Conservation (phyloP, 441 rosid species). For the Erodium trifolium region DNA sequence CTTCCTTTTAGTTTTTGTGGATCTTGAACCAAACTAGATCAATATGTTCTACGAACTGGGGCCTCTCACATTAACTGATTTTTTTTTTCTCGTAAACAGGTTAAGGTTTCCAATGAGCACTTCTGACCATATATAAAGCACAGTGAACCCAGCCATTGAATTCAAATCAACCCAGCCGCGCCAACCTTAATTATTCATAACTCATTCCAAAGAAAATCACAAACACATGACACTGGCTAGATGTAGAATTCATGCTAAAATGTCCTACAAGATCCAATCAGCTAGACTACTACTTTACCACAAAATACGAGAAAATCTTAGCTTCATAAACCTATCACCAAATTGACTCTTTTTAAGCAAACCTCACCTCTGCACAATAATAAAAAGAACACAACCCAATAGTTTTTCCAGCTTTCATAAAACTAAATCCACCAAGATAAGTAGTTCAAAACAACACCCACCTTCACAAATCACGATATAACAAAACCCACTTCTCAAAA, state of each 20-base stretch:
- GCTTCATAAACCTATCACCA: background rate
- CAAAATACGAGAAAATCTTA: background rate
- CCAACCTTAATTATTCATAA: background rate
- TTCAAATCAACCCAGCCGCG: background rate
- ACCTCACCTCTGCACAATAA: background rate
- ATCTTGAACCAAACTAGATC: background rate
- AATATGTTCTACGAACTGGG: background rate
- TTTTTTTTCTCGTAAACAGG: too few relatives aligned
- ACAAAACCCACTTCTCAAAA: slow-evolving; percentile 24
- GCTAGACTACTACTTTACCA: background rate
- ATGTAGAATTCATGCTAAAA: too few relatives aligned
- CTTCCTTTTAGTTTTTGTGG: background rate
- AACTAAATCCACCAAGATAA: slow-evolving; percentile 8
- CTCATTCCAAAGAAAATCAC: background rate
- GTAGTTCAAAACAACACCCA: slow-evolving; percentile 7
- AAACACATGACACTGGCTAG: too few relatives aligned
- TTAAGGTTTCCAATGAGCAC: background rate
- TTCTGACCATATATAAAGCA: background rate
- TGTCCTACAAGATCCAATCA: background rate
- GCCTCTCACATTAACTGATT: background rate
- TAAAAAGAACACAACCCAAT: background rate
- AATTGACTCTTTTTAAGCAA: background rate
- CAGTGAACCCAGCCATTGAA: background rate
- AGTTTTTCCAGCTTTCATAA: slow-evolving; percentile 1
- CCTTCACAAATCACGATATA: slow-evolving; percentile 12